Conservation (phyloP, 306 rosid species). For the Castanea sativa region DNA sequence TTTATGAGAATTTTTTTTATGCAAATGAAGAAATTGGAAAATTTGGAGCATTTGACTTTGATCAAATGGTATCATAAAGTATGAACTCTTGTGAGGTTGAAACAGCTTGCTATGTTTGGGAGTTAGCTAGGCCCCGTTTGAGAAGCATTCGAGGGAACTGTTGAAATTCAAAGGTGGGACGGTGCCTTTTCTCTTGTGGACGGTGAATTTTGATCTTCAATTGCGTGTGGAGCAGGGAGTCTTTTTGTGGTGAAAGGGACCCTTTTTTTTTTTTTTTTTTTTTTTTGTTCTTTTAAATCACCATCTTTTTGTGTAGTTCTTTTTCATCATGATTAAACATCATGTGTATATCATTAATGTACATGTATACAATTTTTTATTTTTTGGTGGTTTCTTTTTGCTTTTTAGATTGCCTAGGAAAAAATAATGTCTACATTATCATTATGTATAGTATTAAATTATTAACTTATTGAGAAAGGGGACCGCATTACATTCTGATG, state of each 20-base stretch:
- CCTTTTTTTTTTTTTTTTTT: background rate
- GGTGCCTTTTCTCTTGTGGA: slow-evolving; percentile 26
- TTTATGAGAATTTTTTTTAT: background rate
- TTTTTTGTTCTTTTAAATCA: slow-evolving; percentile 5
- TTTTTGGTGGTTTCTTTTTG: background rate
- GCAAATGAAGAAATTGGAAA: background rate
- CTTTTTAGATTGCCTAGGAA: background rate
- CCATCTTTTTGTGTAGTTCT: background rate
- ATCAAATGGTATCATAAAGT: background rate
- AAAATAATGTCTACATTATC: background rate
- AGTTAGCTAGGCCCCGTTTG: background rate
- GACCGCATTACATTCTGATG: background rate
- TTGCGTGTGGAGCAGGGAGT: slow-evolving; percentile 26
- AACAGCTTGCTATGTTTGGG: background rate
- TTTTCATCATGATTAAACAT: background rate
- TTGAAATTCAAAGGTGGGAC: slow-evolving; percentile 31
- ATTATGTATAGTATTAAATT: background rate
- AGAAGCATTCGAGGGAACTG: slow-evolving; percentile 14
- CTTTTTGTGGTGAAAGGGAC: slow-evolving; percentile 27
- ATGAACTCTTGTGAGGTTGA: background rate
- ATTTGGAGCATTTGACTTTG: slow-evolving; percentile 16
- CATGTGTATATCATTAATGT: background rate
- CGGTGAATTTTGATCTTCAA: slow-evolving; percentile 11
- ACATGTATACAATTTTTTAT: background rate
- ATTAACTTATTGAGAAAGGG: background rate